A percentile compares a stretch with the other conserved stretches of the same genome.
These are phyloP conservation scores for Blastobotrys americana DNA, from an alignment of 805 yeast genomes.

Conservation along the genomic window DNA sequence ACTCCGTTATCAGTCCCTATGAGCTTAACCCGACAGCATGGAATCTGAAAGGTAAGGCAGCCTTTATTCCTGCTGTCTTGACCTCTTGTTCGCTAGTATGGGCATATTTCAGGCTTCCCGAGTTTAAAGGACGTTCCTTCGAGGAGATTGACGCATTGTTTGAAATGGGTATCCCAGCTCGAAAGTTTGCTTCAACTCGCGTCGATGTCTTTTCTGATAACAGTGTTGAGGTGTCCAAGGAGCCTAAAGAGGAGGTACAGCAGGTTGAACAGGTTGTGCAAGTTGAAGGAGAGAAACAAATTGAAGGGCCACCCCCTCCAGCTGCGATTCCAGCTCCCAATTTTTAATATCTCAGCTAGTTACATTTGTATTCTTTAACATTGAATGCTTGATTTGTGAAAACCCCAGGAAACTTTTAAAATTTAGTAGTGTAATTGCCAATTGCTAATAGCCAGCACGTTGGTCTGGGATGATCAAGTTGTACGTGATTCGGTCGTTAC, in stretches of 20 bases:
- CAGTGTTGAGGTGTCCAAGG: background rate
- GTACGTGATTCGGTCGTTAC: no score
- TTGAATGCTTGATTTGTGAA: no score
- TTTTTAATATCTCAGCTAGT: no score
- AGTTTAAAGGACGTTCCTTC: constrained; percentile 46
- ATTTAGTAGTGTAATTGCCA: no score
- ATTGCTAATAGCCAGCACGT: no score
- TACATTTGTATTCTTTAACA: no score
- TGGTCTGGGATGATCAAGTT: no score
- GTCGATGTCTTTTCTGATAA: background rate
- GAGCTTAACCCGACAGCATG: constrained; percentile 40
- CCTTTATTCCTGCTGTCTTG: constrained; percentile 39
- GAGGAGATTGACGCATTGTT: constrained; percentile 50
- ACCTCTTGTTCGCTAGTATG: constrained; percentile 31
- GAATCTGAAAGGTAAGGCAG: constrained; percentile 44
- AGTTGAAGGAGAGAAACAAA: constrained; percentile 8
- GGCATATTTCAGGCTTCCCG: constrained; percentile 48
- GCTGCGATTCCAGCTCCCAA: background rate
- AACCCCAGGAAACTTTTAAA: no score
- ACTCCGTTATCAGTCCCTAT: constrained; percentile 32
- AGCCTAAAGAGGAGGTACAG: no score
- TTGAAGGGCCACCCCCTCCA: constrained; percentile 4
- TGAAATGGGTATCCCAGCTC: constrained; percentile 23
- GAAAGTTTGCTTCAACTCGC: constrained; percentile 14
- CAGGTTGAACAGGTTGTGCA: background rate